Conservation (phyloP, 345 rosid genomes). For the Aegle marmelos region DNA sequence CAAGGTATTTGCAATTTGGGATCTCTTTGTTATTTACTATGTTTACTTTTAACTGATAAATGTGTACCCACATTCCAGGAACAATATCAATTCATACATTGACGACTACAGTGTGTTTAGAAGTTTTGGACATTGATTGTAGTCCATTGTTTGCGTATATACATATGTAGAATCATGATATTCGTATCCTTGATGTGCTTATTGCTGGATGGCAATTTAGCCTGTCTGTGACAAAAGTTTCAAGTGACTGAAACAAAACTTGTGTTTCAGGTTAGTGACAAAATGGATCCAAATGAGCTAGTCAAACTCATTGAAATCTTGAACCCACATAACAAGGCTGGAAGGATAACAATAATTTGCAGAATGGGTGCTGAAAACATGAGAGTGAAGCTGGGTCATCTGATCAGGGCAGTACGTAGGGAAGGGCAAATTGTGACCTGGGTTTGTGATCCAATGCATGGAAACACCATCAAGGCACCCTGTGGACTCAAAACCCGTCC, state of each 20-base stretch:
- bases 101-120: background rate
- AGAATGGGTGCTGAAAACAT: slow-evolving; percentile 73
- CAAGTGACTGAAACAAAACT: slow-evolving; percentile 17
- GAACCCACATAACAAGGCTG: slow-evolving; percentile 59
- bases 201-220: background rate
- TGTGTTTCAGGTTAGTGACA: slow-evolving; percentile 50
- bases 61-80: background rate
- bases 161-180: background rate
- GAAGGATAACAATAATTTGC: slow-evolving; percentile 49
- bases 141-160: background rate
- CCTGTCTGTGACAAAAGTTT: background rate
- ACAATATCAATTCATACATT: background rate
- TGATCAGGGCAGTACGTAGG: slow-evolving; percentile 58
- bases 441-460: slow-evolving; percentile 72
- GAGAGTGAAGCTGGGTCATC: slow-evolving; percentile 59
- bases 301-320: slow-evolving; percentile 53
- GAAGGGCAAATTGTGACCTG: slow-evolving; percentile 66
- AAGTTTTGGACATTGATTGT: background rate
- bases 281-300: slow-evolving; percentile 65
- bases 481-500: slow-evolving; percentile 69
- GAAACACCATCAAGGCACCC: slow-evolving; percentile 68
- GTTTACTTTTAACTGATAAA: background rate
- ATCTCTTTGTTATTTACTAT: background rate
- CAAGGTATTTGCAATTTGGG: slow-evolving; percentile 32
- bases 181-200: background rate